These are phyloP conservation scores for Tylopilus intermedius DNA, from an alignment of 768 basidiomycete species.

Conservation along the genomic window DNA sequence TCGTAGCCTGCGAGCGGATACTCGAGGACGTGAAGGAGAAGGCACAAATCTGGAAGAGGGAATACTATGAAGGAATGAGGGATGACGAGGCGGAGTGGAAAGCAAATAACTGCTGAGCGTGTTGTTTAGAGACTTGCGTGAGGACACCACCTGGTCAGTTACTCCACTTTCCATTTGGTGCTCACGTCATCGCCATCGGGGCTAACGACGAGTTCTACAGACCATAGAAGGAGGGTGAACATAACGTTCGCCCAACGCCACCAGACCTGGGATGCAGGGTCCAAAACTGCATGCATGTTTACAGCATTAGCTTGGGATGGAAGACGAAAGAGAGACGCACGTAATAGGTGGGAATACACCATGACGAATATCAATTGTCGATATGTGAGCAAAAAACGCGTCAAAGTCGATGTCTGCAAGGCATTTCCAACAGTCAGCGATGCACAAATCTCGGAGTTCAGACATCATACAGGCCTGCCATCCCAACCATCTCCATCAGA, in stretches of 20 bases:
- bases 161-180: constrained; percentile 77
- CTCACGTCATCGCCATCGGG: constrained; percentile 64
- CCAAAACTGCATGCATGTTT: constrained; percentile 52
- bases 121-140: constrained; percentile 2
- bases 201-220: constrained; percentile 73
- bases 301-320: neutral
- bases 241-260: constrained; percentile 92
- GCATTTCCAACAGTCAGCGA: constrained; percentile 9
- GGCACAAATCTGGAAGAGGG: constrained; percentile 89
- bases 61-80: constrained; percentile 70
- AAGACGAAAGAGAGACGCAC: constrained; percentile 41
- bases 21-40: constrained; percentile 82
- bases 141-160: constrained; percentile 7
- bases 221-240: constrained; percentile 80
- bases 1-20: constrained; percentile 72
- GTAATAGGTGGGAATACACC: constrained; percentile 80
- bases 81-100: constrained; percentile 69
- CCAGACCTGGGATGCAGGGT: constrained; percentile 89
- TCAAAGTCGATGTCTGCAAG: constrained; percentile 67
- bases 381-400: constrained; percentile 73
- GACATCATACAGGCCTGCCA: constrained; percentile 57
- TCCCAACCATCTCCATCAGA: constrained; percentile 63
- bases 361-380: constrained; percentile 81
- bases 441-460: neutral
- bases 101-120: constrained; percentile 39